Conservation (phyloP, 2,329 filamentous ascomycete genomes). For the Fusarium algeriense region DNA sequence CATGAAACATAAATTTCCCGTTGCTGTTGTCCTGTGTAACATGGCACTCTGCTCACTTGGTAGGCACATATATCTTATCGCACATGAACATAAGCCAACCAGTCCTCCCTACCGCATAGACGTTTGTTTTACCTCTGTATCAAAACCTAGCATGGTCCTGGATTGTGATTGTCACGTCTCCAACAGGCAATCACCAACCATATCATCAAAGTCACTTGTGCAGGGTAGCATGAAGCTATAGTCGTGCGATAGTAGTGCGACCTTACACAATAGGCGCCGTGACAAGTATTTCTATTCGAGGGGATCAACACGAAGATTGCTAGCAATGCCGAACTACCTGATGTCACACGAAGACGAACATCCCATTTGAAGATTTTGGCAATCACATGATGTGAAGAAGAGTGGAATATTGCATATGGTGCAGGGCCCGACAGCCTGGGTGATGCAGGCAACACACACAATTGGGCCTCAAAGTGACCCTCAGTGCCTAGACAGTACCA, state of each 20-base stretch:
- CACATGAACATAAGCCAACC: background rate
- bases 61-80: background rate
- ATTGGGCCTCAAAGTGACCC: constrained; percentile 41
- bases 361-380: constrained; percentile 33
- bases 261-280: constrained; percentile 34
- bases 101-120: constrained; percentile 3
- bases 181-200: constrained; percentile 33
- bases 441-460: constrained; percentile 30
- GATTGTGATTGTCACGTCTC: constrained; percentile 31
- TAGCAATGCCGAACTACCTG: constrained; percentile 20
- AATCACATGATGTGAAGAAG: constrained; percentile 36
- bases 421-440: constrained; percentile 34
- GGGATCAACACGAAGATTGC: constrained; percentile 7
- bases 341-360: constrained; percentile 29
- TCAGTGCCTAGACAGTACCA: background rate
- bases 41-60: background rate
- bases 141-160: background rate
- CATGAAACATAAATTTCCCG: background rate
- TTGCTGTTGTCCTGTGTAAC: background rate
- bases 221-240: constrained; percentile 31
- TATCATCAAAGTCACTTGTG: constrained; percentile 19
- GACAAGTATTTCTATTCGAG: constrained; percentile 27
- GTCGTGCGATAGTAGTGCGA: constrained; percentile 41
- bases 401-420: constrained; percentile 22
- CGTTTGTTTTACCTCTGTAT: constrained; percentile 11